Evolutionary conservation across 2,329 filamentous ascomycete genomes (phyloP).

Genomic region (Claviceps sorghi): DNA sequence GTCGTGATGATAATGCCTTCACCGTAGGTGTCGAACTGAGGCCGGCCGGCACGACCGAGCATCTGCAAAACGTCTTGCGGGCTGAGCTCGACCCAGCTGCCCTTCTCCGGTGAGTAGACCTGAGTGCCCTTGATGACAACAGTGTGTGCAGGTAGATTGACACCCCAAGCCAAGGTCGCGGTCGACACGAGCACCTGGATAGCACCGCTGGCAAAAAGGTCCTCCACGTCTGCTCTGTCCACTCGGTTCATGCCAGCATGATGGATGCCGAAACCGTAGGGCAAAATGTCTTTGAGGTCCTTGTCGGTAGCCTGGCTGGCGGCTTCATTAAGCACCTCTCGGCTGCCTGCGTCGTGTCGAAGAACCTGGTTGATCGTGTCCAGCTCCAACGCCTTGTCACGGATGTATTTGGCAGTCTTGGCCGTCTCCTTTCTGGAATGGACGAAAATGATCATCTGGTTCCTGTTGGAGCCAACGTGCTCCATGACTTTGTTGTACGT

Average conservation of each 20-base stretch:
- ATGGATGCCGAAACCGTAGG: slow-evolving; percentile 95
- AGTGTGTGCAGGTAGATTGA: slow-evolving; percentile 92
- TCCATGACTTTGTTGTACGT: slow-evolving; percentile 96
- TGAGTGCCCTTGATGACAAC: slow-evolving; percentile 99
- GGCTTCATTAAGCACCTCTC: slow-evolving; percentile 77
- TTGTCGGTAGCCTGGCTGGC: slow-evolving; percentile 68
- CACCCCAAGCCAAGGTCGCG: slow-evolving; percentile 96
- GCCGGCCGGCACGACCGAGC: slow-evolving; percentile 90
- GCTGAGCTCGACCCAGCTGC: slow-evolving; percentile 94
- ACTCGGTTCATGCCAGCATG: slow-evolving; percentile 92
- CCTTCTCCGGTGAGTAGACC: slow-evolving; percentile 95
- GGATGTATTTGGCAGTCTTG: slow-evolving; percentile 90
- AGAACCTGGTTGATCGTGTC: slow-evolving; percentile 95
- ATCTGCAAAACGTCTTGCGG: slow-evolving; percentile 97
- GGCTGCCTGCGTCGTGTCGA: slow-evolving; percentile 78
- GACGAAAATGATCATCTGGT: slow-evolving; percentile 98
- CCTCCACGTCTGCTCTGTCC: slow-evolving; percentile 91
- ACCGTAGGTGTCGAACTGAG: slow-evolving; percentile 94
- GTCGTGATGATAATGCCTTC: slow-evolving; percentile 98
- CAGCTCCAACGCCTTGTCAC: slow-evolving; percentile 91
- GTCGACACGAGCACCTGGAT: slow-evolving; percentile 96
- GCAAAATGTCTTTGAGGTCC: slow-evolving; percentile 84
- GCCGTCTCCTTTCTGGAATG: slow-evolving; percentile 97
- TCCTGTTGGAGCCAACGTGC: slow-evolving; percentile 80
- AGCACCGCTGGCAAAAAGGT: slow-evolving; percentile 78